Base-by-base conservation (phyloP, 768 basidiomycete species). In the Clitopilus passeckerianus region DNA sequence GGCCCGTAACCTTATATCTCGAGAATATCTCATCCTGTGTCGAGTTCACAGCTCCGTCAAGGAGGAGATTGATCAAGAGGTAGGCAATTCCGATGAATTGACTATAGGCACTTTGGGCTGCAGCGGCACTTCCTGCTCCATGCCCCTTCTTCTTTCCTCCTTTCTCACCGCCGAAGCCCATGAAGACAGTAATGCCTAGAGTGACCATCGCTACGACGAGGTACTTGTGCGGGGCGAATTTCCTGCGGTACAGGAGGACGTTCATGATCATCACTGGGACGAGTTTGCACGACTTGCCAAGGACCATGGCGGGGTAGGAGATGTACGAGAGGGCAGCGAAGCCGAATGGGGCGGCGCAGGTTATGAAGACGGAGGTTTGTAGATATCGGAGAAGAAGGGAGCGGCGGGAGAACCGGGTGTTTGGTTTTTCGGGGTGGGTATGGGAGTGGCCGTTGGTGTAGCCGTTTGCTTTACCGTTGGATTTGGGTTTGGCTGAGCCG, bases 211-310 rank as follows among this genome's bases (percentile, higher is more conserved):
- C 74, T 18, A 97, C 97, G 50, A 99, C 95, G 65, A 94, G 75
- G 74, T 98, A 99, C 71, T 98, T 98, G 83, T 98, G 90, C 1
- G 86, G 82, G 0, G 94, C 91, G 71, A 98, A 98, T 63, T 83
- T 82, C 54, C 96, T 89, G 57, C 95, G 93, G 75, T 98, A 98
- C 60, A 98, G 81, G 37, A 98, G 67, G 66, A 98, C 87, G 75
- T 98, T 98, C 90, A 98, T 95, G 72, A 98, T 83, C 86, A 96
- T 93, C 61, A 95, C 97, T 0, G 97, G 97, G 46, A 99, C 93
- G 70, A 99, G 92, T 71, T 98, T 98, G 82, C 97, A 98, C 0
- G 95, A 98, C 73, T 98, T 98, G 56, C 93, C 97, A 63, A 98
- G 89, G 34, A 98, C 95, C 91, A 98, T 96, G 46, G 96, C 94